A percentile compares a stretch with the other conserved stretches of the same genome.
Conservation (phyloP, 2,329 filamentous ascomycete species). For the Colletotrichum magnum region DNA sequence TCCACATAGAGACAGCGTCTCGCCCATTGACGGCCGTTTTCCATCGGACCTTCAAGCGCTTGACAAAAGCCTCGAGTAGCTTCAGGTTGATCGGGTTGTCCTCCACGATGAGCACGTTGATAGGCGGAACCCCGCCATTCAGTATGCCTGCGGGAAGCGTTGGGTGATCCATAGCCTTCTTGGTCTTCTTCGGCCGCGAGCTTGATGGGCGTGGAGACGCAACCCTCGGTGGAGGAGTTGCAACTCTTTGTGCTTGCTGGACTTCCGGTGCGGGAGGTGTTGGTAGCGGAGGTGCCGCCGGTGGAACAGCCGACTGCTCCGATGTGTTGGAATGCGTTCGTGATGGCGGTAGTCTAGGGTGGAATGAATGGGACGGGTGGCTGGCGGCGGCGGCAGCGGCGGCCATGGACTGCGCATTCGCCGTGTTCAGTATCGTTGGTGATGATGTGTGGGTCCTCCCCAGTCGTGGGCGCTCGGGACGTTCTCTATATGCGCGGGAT, state of each 20-base stretch:
- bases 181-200: slow-evolving; percentile 64
- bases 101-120: slow-evolving; percentile 97
- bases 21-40: slow-evolving; percentile 96
- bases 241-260: slow-evolving; percentile 64
- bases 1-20: slow-evolving; percentile 95
- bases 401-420: slow-evolving; percentile 54
- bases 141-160: slow-evolving; percentile 75
- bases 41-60: slow-evolving; percentile 95
- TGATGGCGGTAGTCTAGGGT: slow-evolving; percentile 61
- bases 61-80: slow-evolving; percentile 95
- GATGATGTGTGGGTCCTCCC: slow-evolving; percentile 84
- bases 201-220: slow-evolving; percentile 64
- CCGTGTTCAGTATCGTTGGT: slow-evolving; percentile 75
- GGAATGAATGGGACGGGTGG: slow-evolving; percentile 55
- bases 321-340: slow-evolving; percentile 72
- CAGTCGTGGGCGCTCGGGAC: slow-evolving; percentile 72
- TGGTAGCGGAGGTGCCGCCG: slow-evolving; percentile 65
- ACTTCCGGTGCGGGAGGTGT: slow-evolving; percentile 68
- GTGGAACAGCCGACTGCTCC: slow-evolving; percentile 63
- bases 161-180: slow-evolving; percentile 63
- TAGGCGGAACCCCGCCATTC: slow-evolving; percentile 89
- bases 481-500: slow-evolving; percentile 68
- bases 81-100: slow-evolving; percentile 98
- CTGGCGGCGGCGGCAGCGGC: slow-evolving; percentile 49
- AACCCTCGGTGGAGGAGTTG: slow-evolving; percentile 65